phyloP scores from a whole-genome alignment of 148 eudicot genomes.

The Rhododendron ferrugineum region DNA sequence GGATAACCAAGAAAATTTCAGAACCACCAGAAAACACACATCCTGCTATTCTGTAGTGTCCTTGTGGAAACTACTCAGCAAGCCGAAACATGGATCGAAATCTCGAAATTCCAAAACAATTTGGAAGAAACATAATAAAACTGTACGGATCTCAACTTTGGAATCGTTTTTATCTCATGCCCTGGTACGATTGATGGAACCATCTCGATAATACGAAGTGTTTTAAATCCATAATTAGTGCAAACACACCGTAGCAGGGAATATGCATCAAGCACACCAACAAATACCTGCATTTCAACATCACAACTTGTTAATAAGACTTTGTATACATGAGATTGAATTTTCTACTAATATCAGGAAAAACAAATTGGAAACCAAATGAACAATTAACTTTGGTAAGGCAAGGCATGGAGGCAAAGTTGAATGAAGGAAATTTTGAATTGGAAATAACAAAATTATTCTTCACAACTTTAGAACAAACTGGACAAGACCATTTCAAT shows the following conservation, averaged over 20 bases:
- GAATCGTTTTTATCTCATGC: slow-evolving; percentile 18
- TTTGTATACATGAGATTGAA: neutral
- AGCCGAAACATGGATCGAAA: neutral
- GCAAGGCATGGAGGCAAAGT: neutral
- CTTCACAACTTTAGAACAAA: neutral
- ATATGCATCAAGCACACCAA: slow-evolving; percentile 55
- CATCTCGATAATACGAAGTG: slow-evolving; percentile 33
- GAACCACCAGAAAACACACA: neutral
- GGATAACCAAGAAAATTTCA: neutral
- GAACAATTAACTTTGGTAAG: neutral
- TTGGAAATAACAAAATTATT: neutral
- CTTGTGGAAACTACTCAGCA: neutral
- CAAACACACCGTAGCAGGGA: slow-evolving; percentile 55
- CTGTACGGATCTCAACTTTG: neutral
- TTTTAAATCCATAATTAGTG: slow-evolving; percentile 29
- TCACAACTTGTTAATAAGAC: neutral
- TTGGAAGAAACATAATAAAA: neutral
- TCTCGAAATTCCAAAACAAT: neutral
- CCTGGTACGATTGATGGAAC: slow-evolving; percentile 39
- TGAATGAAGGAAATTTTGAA: neutral
- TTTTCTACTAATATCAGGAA: neutral
- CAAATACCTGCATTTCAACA: slow-evolving; percentile 40
- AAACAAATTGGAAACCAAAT: neutral
- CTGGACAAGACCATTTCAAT: neutral
- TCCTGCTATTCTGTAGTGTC: neutral